phyloP scores from a whole-genome alignment of 1,139 yeast genomes.

The Candida sp. region DNA sequence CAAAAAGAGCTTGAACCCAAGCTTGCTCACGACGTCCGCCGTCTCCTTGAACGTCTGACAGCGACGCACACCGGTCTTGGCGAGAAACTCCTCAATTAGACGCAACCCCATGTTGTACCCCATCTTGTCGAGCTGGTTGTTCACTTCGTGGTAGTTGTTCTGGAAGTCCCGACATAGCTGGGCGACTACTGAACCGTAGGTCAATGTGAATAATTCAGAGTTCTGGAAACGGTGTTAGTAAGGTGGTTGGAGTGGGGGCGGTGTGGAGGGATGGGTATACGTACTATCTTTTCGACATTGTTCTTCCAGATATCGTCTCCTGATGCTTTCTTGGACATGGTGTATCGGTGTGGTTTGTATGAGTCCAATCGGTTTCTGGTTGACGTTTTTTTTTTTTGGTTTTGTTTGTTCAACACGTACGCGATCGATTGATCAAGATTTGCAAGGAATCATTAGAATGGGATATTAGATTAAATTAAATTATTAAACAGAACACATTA shows the following conservation, averaged over 20 bases:
- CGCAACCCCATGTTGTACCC: constrained; percentile 95
- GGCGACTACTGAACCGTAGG: constrained; percentile 95
- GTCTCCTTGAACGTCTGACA: constrained; percentile 85
- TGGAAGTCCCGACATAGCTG: constrained; percentile 87
- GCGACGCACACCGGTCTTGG: constrained; percentile 83
- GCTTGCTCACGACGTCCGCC: constrained; percentile 82
- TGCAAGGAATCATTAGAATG: background rate
- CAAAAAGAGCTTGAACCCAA: constrained; percentile 89
- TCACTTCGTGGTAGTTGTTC: constrained; percentile 78
- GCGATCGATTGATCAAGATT: background rate
- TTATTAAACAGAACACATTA: background rate
- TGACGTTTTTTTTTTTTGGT: background rate
- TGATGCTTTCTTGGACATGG: constrained; percentile 15
- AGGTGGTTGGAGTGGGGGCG: background rate
- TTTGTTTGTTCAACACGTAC: background rate
- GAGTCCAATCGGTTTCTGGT: background rate
- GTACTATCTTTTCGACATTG: constrained; percentile 81
- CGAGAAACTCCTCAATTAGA: constrained; percentile 90
- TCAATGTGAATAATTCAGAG: constrained; percentile 89
- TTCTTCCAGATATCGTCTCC: constrained; percentile 97
- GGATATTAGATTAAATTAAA: background rate
- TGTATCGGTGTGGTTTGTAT: background rate
- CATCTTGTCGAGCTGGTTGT: constrained; percentile 86
- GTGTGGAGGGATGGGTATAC: constrained; percentile 23
- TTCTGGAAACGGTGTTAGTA: constrained; percentile 44